A percentile compares a stretch with the other conserved stretches of the same genome.
These are phyloP conservation scores for Aspergillus sp. DNA, from an alignment of 2,329 filamentous ascomycete species.

Conservation along the genomic window DNA sequence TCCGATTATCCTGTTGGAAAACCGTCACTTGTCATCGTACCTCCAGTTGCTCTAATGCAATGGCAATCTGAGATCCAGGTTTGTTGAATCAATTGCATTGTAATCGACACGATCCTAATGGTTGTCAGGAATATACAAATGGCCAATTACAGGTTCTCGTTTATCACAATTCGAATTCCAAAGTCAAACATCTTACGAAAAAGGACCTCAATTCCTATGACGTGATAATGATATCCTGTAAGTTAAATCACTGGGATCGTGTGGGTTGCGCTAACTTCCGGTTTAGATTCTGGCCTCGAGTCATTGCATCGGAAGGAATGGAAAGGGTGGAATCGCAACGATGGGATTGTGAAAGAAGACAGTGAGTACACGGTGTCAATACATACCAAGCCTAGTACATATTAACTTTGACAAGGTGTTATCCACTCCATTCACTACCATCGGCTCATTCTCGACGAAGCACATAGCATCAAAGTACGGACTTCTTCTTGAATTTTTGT, in stretches of 20 bases:
- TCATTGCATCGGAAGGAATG: conserved; percentile 89
- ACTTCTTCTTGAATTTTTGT: background rate
- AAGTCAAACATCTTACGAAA: conserved; percentile 70
- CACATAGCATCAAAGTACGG: conserved; percentile 79
- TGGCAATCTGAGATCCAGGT: conserved; percentile 79
- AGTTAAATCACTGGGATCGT: conserved; percentile 27
- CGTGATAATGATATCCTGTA: conserved; percentile 97
- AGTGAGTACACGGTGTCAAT: conserved; percentile 32
- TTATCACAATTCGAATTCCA: conserved; percentile 80
- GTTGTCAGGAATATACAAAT: conserved; percentile 61
- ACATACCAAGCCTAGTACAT: background rate
- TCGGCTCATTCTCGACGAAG: conserved; percentile 88
- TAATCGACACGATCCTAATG: background rate
- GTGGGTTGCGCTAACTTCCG: conserved; percentile 4
- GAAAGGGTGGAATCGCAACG: conserved; percentile 79
- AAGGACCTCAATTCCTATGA: conserved; percentile 77
- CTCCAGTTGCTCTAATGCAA: conserved; percentile 91
- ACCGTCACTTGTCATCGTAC: conserved; percentile 83
- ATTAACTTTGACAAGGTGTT: conserved; percentile 45
- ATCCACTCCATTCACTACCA: conserved; percentile 87
- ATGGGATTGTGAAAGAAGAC: conserved; percentile 73
- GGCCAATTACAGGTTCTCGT: conserved; percentile 86
- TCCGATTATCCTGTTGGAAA: conserved; percentile 83
- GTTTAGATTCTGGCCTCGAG: conserved; percentile 62
- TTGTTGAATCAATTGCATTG: conserved; percentile 21